Evolutionary conservation across 768 basidiomycete species (phyloP).

Genomic region (Mycena vitilis): DNA sequence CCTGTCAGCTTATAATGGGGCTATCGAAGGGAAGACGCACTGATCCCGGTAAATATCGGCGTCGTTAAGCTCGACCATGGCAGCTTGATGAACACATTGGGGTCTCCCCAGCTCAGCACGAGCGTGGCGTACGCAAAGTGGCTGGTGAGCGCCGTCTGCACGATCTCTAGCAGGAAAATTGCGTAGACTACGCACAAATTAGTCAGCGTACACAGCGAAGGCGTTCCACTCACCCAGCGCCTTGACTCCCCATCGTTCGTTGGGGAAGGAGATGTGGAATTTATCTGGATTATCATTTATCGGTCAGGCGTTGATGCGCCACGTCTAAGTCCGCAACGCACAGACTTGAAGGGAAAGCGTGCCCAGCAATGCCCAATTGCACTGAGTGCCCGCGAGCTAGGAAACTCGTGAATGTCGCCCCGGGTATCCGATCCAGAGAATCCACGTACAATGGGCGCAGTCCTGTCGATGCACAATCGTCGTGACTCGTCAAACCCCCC

Average conservation of each 20-base stretch:
- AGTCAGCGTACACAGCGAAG: not conserved
- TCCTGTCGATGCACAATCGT: too few species aligned
- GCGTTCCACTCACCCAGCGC: not conserved
- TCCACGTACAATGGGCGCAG: too few species aligned
- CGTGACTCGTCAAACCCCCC: too few species aligned
- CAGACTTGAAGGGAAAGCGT: conserved; percentile 19
- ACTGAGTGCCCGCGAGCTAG: conserved; percentile 6
- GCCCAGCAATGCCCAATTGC: conserved; percentile 19
- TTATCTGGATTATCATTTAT: not conserved
- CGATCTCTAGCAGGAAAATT: conserved; percentile 35
- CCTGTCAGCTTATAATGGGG: too few species aligned
- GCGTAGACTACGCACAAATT: conserved; percentile 16
- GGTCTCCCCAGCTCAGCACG: conserved; percentile 37
- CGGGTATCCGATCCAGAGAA: too few species aligned
- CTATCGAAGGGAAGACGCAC: conserved; percentile 12
- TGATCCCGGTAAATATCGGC: conserved; percentile 36
- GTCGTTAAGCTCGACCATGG: conserved; percentile 36
- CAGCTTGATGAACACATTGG: conserved; percentile 23
- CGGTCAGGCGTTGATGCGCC: too few species aligned
- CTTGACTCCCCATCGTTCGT: not conserved
- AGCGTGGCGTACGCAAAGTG: conserved; percentile 37
- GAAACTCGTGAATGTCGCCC: too few species aligned
- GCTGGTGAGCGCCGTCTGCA: conserved; percentile 37
- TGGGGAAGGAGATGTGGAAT: not conserved
- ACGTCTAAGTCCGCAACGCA: not conserved